phyloP scores from a whole-genome alignment of 345 rosid species.

The Cardamine occulta region DNA sequence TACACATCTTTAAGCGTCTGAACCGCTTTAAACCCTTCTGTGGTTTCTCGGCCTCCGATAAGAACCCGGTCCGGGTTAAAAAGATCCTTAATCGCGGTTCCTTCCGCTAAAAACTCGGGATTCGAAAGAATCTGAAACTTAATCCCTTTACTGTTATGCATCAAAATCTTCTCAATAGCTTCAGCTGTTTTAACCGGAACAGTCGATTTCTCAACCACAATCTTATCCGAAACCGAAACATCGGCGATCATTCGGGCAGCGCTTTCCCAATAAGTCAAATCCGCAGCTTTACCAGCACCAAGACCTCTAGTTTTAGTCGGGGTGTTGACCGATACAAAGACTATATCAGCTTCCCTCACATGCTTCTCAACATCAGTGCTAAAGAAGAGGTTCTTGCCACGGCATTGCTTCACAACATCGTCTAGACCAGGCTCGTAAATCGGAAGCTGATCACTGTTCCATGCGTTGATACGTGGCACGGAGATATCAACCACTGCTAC shows the following conservation, averaged over 20 bases:
- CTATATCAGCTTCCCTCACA: slow-evolving; percentile 75
- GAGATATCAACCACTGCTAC: slow-evolving; percentile 78
- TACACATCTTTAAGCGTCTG: slow-evolving; percentile 72
- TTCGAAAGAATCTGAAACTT: slow-evolving; percentile 85
- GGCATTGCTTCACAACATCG: slow-evolving; percentile 68
- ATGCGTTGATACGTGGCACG: slow-evolving; percentile 60
- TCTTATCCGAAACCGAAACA: slow-evolving; percentile 75
- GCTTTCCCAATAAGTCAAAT: slow-evolving; percentile 88
- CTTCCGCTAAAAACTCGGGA: slow-evolving; percentile 89
- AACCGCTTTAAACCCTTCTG: slow-evolving; percentile 66
- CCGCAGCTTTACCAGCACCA: slow-evolving; percentile 90
- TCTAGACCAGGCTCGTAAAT: slow-evolving; percentile 77
- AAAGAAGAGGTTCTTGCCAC: slow-evolving; percentile 76
- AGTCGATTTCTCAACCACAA: slow-evolving; percentile 89
- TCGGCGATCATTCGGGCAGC: slow-evolving; percentile 89
- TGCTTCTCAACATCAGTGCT: slow-evolving; percentile 76
- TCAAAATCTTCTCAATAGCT: slow-evolving; percentile 79
- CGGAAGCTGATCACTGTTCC: slow-evolving; percentile 73
- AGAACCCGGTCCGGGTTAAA: slow-evolving; percentile 77
- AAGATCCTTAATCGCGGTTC: slow-evolving; percentile 79
- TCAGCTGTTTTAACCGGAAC: slow-evolving; percentile 89
- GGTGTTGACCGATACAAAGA: slow-evolving; percentile 82
- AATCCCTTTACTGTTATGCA: slow-evolving; percentile 80
- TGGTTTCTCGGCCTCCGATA: slow-evolving; percentile 82
- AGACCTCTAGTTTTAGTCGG: slow-evolving; percentile 82